These are phyloP conservation scores for Dalechampia spathulata DNA, from an alignment of 441 rosid species.

Conservation along the genomic window DNA sequence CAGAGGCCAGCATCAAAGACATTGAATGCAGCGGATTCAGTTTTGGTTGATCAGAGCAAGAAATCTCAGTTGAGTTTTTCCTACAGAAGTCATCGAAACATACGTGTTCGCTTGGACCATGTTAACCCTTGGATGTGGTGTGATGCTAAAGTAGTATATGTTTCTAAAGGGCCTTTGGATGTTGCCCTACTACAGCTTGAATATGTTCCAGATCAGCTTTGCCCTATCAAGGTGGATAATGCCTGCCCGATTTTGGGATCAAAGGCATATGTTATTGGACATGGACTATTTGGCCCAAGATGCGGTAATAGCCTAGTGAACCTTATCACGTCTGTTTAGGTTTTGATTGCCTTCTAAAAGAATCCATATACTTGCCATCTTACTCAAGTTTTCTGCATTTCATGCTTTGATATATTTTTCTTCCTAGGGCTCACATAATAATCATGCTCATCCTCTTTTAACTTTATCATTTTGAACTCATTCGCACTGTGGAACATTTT, in stretches of 20 bases:
- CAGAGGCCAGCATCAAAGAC: conserved; percentile 14
- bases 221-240: conserved; percentile 42
- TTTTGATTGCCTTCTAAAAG: neutral
- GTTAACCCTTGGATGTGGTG: conserved; percentile 74
- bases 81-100: conserved; percentile 33
- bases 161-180: conserved; percentile 78
- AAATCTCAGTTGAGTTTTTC: conserved; percentile 28
- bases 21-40: conserved; percentile 17
- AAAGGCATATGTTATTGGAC: conserved; percentile 72
- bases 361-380: neutral
- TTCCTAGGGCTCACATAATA: neutral
- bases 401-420: neutral
- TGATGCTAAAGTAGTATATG: conserved; percentile 61
- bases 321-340: neutral
- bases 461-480: neutral
- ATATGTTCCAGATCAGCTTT: conserved; percentile 50
- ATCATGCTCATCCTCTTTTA: too few relatives aligned
- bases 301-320: conserved; percentile 46
- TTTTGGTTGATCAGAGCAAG: conserved; percentile 22
- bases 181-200: conserved; percentile 78
- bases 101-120: conserved; percentile 69
- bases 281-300: conserved; percentile 90
- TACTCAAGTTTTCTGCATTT: neutral
- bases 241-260: conserved; percentile 62
- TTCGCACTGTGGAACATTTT: conserved; percentile 12